Percentiles rank a stretch among this genome's conserved stretches.
These are phyloP conservation scores for Magnaporthiopsis poae DNA, from an alignment of 2,329 filamentous ascomycete genomes.

Conservation along the genomic window DNA sequence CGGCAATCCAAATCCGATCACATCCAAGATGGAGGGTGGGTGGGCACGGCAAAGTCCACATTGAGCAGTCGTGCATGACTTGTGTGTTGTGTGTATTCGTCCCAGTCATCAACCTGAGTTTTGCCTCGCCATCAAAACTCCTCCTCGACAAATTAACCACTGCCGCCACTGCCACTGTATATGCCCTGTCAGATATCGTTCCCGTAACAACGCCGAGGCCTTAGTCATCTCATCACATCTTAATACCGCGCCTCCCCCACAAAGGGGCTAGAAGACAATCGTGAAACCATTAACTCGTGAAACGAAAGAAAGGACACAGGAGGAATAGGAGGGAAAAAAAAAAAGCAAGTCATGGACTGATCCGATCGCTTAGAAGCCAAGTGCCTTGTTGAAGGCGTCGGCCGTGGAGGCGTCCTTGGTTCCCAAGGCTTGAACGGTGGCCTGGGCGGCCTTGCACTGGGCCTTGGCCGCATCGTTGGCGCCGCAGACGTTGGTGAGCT, in stretches of 20 bases:
- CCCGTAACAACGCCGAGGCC: not conserved
- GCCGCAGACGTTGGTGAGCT: constrained; percentile 49
- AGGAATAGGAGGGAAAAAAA: not conserved
- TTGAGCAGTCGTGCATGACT: not conserved
- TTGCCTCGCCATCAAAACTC: not conserved
- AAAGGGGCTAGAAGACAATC: not conserved
- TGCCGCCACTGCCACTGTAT: not conserved
- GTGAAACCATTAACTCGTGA: not conserved
- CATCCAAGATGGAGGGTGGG: not conserved
- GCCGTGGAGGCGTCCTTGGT: constrained; percentile 39
- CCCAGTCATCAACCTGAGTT: not conserved
- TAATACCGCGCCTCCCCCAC: not conserved
- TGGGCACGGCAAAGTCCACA: too few species aligned
- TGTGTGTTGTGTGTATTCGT: not conserved
- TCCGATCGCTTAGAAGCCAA: constrained; percentile 22
- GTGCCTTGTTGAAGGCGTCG: constrained; percentile 34
- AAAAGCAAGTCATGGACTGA: not conserved
- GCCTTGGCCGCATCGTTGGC: constrained; percentile 45
- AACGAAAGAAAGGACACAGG: not conserved
- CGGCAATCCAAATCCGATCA: not conserved
- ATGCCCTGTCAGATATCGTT: not conserved
- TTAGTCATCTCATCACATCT: not conserved
- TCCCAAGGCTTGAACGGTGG: constrained; percentile 38
- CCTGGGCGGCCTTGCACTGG: constrained; percentile 37
- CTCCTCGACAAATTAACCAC: not conserved